These are phyloP conservation scores for Boletus sp. DNA, from an alignment of 768 basidiomycete species.

Conservation along the genomic window DNA sequence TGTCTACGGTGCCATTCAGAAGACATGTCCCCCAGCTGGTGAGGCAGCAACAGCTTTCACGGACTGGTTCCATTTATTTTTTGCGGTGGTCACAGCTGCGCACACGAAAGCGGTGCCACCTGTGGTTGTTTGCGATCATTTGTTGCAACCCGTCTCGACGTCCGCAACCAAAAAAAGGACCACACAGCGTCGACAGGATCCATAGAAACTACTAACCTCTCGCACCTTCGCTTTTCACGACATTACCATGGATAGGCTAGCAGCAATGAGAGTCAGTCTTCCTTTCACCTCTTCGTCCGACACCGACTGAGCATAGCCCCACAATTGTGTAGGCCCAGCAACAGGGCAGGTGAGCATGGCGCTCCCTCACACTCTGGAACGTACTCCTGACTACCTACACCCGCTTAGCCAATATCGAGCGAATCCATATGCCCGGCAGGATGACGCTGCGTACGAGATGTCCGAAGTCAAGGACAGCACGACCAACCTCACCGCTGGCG, in stretches of 20 bases:
- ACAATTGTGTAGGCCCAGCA: conserved; percentile 56
- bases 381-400: neutral
- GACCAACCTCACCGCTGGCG: conserved; percentile 42
- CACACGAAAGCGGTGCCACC: no score
- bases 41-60: neutral
- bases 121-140: conserved; percentile 16
- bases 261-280: conserved; percentile 70
- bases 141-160: conserved; percentile 5
- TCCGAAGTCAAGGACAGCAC: conserved; percentile 60
- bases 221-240: conserved; percentile 51
- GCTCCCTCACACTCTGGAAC: neutral
- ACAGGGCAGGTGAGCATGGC: conserved; percentile 47
- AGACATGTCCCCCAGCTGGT: no score
- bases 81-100: no score
- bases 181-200: neutral
- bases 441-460: conserved; percentile 64
- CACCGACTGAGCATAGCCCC: conserved; percentile 4
- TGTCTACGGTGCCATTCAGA: no score
- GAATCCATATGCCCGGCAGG: conserved; percentile 69
- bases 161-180: neutral
- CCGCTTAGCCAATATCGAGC: conserved; percentile 33
- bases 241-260: conserved; percentile 73
- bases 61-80: no score
- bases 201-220: neutral
- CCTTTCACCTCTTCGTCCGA: neutral